These are phyloP conservation scores for Lactarius pseudohatsudake DNA, from an alignment of 768 basidiomycete species.

Conservation along the genomic window DNA sequence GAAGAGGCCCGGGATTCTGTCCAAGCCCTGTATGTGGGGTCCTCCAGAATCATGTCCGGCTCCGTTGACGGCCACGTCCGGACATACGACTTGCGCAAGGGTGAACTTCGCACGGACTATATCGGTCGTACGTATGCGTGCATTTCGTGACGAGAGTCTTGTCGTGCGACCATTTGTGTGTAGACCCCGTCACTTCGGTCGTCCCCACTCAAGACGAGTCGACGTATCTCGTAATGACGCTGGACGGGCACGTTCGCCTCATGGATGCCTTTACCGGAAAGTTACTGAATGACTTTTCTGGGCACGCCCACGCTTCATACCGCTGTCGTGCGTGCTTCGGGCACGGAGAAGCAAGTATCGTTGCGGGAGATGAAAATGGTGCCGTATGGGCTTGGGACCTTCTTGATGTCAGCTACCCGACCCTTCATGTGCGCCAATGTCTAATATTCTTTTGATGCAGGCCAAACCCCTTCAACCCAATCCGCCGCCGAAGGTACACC, in stretches of 20 bases:
- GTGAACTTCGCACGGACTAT: constrained; percentile 84
- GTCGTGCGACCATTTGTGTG: background rate
- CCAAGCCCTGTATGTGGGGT: constrained; percentile 69
- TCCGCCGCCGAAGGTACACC: constrained; percentile 76
- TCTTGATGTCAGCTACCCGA: constrained; percentile 63
- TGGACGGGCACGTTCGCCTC: constrained; percentile 82
- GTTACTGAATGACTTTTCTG: constrained; percentile 80
- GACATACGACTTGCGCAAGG: constrained; percentile 93
- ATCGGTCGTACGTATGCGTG: constrained; percentile 70
- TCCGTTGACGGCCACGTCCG: constrained; percentile 92
- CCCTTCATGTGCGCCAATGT: background rate
- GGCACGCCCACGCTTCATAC: constrained; percentile 73
- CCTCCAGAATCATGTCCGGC: constrained; percentile 70
- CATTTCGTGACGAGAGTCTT: background rate
- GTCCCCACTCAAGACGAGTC: constrained; percentile 76
- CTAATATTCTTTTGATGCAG: constrained; percentile 40
- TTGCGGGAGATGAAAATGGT: constrained; percentile 91
- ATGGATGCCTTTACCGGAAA: constrained; percentile 84
- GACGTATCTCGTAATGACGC: constrained; percentile 77
- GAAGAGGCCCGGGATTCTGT: constrained; percentile 89
- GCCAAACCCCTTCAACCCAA: constrained; percentile 67
- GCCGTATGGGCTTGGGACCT: constrained; percentile 91
- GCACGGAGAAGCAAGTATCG: constrained; percentile 73
- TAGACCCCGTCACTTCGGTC: constrained; percentile 87
- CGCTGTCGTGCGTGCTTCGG: constrained; percentile 82